Evolutionary conservation across 768 basidiomycete species (phyloP), one percentile per base, ranked within the genome.

Genomic region (Asterophora parasitica): DNA sequence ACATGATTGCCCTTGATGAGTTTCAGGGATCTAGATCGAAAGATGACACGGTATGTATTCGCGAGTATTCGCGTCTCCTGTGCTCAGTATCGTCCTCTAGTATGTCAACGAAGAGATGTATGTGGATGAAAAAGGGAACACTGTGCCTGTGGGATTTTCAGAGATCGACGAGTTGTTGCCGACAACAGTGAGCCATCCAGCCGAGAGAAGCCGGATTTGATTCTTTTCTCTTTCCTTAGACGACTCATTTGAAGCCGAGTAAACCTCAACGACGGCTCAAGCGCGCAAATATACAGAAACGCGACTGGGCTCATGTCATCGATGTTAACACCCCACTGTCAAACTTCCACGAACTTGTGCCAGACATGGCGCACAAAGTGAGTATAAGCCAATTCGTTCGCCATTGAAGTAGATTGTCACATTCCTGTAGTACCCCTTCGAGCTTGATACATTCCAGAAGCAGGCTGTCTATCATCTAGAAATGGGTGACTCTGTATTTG

Each of bases 381-480:
- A 33, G 37, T 37, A 34, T n/a, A 20, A 3, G n/a, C 40, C 13
- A 13, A 13, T 2, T 7, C 15, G 4, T 27, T 10, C 3, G 20
- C 12, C 39, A 16, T 17, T 9, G 23, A 31, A 33, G 4, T 15
- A 34, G 13, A 32, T 37, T 53, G 41, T 49, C 30, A 10, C 4
- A 33, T 34, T 20, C 7, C 41, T 44, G 35, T 42, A 92, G 93
- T 99, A 97, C 68, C 94, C 96, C n/a, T 99, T 99, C 67, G 92
- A 96, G 61, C 77, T 99, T 26, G 96, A 99, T 65, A 94, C 86
- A 0, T 99, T 98, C 71, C 96, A 99, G 66, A 98, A 97, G 64
- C 92, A 98, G 63, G 96, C 96, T 1, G 91, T 98, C 6, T 96
- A 96, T 66, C 93, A 96, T 66, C 76, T 99, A 13, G 96, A 99